These are phyloP conservation scores for Lichtheimia hyalospora DNA, from an alignment of 371 early-diverging fungal species.

Conservation along the genomic window DNA sequence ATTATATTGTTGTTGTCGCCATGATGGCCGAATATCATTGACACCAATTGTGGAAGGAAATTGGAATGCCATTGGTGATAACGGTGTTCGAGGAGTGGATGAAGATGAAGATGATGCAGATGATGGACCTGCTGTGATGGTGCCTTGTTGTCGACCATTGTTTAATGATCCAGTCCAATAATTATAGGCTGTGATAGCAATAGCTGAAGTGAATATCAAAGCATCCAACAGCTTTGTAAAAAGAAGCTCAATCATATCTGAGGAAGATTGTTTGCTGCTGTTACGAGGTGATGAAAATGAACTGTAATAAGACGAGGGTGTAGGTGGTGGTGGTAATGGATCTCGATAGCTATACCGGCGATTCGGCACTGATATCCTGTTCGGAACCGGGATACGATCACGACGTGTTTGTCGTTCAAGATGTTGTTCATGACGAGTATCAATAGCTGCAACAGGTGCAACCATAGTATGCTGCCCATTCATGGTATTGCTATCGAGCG, in stretches of 20 bases:
- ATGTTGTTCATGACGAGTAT: no score
- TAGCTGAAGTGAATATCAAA: constrained; percentile 47
- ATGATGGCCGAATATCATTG: constrained; percentile 8
- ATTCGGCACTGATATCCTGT: constrained; percentile 3
- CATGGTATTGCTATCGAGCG: background rate
- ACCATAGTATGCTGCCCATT: background rate
- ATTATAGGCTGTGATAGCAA: constrained; percentile 41
- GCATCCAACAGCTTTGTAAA: constrained; percentile 38
- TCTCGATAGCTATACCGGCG: background rate
- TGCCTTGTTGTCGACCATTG: background rate
- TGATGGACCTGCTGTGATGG: background rate
- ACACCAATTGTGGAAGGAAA: background rate
- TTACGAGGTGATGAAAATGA: background rate
- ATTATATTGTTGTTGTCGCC: constrained; percentile 8
- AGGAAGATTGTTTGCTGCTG: background rate
- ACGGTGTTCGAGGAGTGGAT: background rate
- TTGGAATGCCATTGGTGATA: background rate
- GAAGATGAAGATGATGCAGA: constrained; percentile 1
- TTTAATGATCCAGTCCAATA: constrained; percentile 36
- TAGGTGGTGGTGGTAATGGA: background rate
- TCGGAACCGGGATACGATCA: background rate
- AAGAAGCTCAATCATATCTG: constrained; percentile 23
- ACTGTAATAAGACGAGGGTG: background rate
- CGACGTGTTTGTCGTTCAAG: no score
- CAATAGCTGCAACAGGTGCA: background rate